Evolutionary conservation across 306 rosid species (phyloP), one percentile per base, ranked within the genome.

Genomic region (Cucurbita argyrosperma): DNA sequence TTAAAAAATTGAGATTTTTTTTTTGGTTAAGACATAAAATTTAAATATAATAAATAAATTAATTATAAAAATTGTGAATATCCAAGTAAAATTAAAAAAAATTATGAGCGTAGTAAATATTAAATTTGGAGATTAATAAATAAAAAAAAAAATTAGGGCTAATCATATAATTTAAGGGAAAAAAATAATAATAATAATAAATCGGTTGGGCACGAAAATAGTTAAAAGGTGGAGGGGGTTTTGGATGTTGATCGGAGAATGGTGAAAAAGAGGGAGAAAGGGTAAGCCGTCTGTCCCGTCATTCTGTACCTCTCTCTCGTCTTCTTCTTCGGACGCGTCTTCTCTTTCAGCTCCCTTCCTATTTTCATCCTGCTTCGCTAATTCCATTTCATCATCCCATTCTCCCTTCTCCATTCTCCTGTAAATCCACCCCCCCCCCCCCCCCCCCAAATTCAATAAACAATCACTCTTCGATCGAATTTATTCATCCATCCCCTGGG

Each of bases 301-400:
- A 4, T 19, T 64, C 51, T 64, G 50, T 64, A 64, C 30, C 49
- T 64, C 71, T 63, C 35, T 19, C 38, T 43, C 53, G n/a, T 66
- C 53, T 6, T 65, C 72, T 10, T 43, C 72, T 18, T 42, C 70
- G 70, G 70, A 64, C 51, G 70, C 70, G 70, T 64, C 70, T 64
- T 64, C 71, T 40, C 51, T 40, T 40, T 40, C 51, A 39, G 35
- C 15, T 0, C 8, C 42, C 8, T 42, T n/a, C 50, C 35, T 16
- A n/a, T 64, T 64, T 64, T 64, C 9, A 64, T 40, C 46, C 23
- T 16, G 14, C 16, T 23, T 60, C 19, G 19, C 67, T 30, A 30
- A 30, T 30, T 30, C 35, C 35, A 30, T 30, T 30, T 30, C 35
- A 30, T 30, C 35, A 30, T 30, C 35, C 35, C 35, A 30, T 30